Evolutionary conservation across 768 basidiomycete genomes (phyloP), one percentile per base, ranked within the genome.

Genomic region (Tulasnella sp.): DNA sequence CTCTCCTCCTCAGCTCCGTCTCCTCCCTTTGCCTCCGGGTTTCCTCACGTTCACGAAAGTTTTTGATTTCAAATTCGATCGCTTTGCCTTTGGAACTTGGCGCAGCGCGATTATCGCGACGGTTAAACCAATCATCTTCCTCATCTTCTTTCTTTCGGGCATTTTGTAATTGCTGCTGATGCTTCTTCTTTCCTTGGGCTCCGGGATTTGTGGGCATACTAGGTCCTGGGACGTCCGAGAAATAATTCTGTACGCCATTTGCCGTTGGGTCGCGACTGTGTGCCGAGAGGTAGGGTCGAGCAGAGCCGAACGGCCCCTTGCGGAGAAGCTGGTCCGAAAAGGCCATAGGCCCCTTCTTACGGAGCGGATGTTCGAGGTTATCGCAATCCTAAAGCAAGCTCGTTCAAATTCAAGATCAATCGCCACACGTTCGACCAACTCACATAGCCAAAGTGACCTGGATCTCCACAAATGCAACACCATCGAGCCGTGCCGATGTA

Each of bases 401-500:
- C 26, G 9, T 13, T n/a, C 13, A 61, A 29, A 51, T 1, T 40
- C 26, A 39, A 35, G n/a, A 32, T 9, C 6, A 61, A n/a, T 74
- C 5, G 5, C 1, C 16, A 18, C 29, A 18, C 3, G 15, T n/a
- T 40, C 11, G 7, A 74, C 40, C 20, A 4, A 76, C 75, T 76
- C 35, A 61, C 75, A 70, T 37, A 46, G 23, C 75, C 75, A 32
- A 32, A 69, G 23, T 76, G 75, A 7, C 75, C 55, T 3, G 46
- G 23, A 20, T 76, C 55, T 32, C 48, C 75, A n/a, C 75, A 76
- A 39, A 32, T 61, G 40, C 39, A 76, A 61, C 75, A 76, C 75
- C 75, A 76, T 15, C 39, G 46, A 20, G 39, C 20, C 16, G 40
- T 55, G 29, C 48, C 75, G 0, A 76, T 35, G 32, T 57, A 76